These are phyloP conservation scores for Solanum neorickii DNA, from an alignment of 257 asterid genomes.

Conservation along the genomic window DNA sequence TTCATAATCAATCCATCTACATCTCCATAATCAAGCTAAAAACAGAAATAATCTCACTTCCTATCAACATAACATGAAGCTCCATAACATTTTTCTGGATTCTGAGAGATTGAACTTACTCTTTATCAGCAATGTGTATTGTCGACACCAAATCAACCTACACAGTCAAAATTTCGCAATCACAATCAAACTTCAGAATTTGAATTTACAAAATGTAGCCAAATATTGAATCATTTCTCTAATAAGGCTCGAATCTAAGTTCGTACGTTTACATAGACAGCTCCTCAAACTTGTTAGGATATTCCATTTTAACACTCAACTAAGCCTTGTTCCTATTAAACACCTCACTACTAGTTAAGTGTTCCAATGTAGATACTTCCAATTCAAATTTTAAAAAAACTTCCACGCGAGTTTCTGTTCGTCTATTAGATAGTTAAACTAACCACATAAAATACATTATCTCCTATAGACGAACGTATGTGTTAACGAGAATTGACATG, in stretches of 20 bases:
- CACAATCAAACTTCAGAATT: neutral
- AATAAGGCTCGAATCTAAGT: neutral
- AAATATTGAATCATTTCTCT: neutral
- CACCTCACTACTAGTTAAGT: neutral
- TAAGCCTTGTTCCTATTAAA: neutral
- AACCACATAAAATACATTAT: neutral
- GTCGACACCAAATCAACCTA: constrained; percentile 98
- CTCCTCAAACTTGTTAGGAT: neutral
- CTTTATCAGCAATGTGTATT: constrained; percentile 94
- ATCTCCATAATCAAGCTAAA: neutral
- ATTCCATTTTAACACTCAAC: neutral
- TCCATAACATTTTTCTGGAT: neutral
- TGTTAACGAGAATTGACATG: neutral
- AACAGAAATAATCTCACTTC: neutral
- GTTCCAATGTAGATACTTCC: neutral
- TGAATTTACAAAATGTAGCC: neutral
- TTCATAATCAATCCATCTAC: neutral
- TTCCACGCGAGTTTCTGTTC: neutral
- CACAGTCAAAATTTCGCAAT: neutral
- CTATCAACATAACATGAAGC: neutral
- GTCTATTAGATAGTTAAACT: neutral
- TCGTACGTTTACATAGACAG: neutral
- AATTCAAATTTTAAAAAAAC: neutral
- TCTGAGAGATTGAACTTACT: constrained; percentile 35
- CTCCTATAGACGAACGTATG: neutral